A percentile compares a stretch with the other conserved stretches of the same genome.
These are phyloP conservation scores for Umbelopsis sp. DNA, from an alignment of 192 early-diverging fungal genomes.

Conservation along the genomic window DNA sequence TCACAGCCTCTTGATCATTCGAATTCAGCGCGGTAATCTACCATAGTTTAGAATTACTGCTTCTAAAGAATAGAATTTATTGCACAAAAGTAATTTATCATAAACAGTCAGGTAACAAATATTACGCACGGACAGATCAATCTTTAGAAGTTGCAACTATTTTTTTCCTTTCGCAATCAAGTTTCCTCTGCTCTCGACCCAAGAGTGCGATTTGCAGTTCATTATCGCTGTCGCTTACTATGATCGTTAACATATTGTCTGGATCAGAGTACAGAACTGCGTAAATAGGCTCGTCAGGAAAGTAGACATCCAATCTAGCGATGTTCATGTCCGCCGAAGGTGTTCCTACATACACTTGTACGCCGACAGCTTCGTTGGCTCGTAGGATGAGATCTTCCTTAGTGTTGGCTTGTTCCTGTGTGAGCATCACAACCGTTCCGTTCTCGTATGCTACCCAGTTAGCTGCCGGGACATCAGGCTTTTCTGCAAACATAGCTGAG, in stretches of 20 bases:
- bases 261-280: neutral
- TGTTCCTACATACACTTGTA: neutral
- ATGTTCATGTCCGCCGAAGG: neutral
- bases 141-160: neutral
- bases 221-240: neutral
- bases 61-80: no score
- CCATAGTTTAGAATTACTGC: no score
- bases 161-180: neutral
- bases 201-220: neutral
- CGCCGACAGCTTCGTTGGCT: neutral
- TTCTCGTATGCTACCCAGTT: neutral
- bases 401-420: neutral
- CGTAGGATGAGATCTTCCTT: neutral
- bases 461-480: neutral
- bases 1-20: no score
- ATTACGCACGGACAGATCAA: neutral
- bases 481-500: neutral
- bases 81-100: no score
- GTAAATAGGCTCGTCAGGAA: neutral
- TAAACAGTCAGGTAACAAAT: no score
- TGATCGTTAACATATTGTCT: neutral
- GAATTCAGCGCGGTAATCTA: no score
- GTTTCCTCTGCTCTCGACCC: neutral
- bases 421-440: neutral
- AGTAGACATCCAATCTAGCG: neutral